Evolutionary conservation across 2,329 filamentous ascomycete genomes (phyloP), one percentile per base, ranked within the genome.

Genomic region (Aspergillus neotritici): DNA sequence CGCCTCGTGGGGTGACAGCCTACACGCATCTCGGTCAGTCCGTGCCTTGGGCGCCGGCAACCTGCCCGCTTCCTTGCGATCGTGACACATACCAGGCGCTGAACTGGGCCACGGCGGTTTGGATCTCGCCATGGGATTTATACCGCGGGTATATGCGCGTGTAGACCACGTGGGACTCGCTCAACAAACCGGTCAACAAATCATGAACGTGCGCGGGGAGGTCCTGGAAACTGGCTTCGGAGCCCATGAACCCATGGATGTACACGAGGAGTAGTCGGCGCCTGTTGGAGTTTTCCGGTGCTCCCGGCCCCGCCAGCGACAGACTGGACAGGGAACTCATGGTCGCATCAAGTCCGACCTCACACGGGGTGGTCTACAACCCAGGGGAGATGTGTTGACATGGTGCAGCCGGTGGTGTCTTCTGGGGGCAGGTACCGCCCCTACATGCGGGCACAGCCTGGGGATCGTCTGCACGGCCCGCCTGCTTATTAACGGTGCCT

Each of bases 191-290:
- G 10, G 80, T 80, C 31, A 94, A 72, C 30, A 86, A 75, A 53
- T 82, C 79, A 63, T 96, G 90, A 4, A 95, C 79, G 68, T 95
- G 88, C 6, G 86, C 86, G 0, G 90, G 90, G 55, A 96, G 94
- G 34, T 84, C 87, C 49, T 83, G 79, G 61, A 96, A 96, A 45
- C 86, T 94, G 28, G 85, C 84, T 63, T 93, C 86, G 47, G 87
- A 84, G 40, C 90, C 89, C 75, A 93, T 84, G 68, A 94, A 95
- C 48, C 90, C 89, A 69, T 95, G 90, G 43, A 95, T 82, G 62
- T 89, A 95, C 41, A 95, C 72, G 15, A 94, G 62, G 1, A 96
- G 75, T 16, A 96, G 72, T 17, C 73, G 76, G 38, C 80, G 69
- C 38, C 54, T 58, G 7, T 9, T 25, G 21, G 21, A 25, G 21